phyloP scores from a whole-genome alignment of 176 grass and related monocot genomes.

The Aegilops sharonensis region DNA sequence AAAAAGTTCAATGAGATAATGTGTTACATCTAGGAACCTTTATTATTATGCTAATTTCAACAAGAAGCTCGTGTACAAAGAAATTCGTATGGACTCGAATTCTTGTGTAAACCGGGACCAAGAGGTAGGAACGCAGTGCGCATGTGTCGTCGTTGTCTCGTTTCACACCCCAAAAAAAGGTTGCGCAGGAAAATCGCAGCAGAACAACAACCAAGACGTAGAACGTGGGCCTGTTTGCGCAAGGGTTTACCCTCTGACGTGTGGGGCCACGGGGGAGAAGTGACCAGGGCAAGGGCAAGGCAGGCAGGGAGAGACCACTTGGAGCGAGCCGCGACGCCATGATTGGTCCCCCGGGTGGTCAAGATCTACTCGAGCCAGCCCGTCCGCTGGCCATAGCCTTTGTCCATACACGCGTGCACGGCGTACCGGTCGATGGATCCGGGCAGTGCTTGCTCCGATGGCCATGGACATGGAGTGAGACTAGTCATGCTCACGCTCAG shows the following conservation, averaged over 20 bases:
- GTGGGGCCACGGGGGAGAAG: background rate
- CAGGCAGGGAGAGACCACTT: background rate
- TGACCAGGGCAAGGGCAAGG: background rate
- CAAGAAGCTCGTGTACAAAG: too few species aligned
- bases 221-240: background rate
- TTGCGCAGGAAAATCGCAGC: too few species aligned
- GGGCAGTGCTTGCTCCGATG: background rate
- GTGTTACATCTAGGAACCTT: too few species aligned
- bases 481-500: background rate
- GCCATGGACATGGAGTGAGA: background rate
- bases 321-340: background rate
- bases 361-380: slow-evolving; percentile 50
- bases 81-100: too few species aligned
- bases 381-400: background rate
- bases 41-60: too few species aligned
- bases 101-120: too few species aligned
- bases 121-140: too few species aligned
- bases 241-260: background rate
- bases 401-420: slow-evolving; percentile 6
- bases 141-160: too few species aligned
- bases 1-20: too few species aligned
- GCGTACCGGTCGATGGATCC: background rate
- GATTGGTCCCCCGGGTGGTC: slow-evolving; percentile 38
- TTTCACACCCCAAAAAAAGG: too few species aligned
- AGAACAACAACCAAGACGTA: too few species aligned